These are phyloP conservation scores for Penicillium verrucosum DNA, from an alignment of 2,329 filamentous ascomycete genomes.

Conservation along the genomic window DNA sequence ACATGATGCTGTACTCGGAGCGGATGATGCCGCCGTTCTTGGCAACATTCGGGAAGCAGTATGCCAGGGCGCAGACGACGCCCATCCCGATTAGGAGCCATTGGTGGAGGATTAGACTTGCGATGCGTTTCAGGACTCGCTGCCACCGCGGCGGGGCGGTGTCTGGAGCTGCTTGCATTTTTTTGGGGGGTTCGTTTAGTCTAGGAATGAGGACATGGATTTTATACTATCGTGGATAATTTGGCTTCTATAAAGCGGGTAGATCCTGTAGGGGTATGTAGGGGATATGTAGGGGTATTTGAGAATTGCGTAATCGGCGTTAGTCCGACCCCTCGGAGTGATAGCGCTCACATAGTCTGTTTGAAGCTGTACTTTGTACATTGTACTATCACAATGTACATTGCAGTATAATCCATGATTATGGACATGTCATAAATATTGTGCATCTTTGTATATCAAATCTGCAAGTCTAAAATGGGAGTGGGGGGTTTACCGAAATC, in stretches of 20 bases:
- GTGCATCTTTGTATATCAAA: neutral
- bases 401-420: neutral
- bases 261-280: neutral
- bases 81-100: slow-evolving; percentile 65
- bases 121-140: slow-evolving; percentile 17
- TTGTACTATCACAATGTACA: neutral
- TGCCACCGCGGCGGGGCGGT: slow-evolving; percentile 3
- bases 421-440: neutral
- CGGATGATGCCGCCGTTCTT: slow-evolving; percentile 46
- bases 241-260: neutral
- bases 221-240: neutral
- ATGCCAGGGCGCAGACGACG: slow-evolving; percentile 52
- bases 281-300: neutral
- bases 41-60: slow-evolving; percentile 51
- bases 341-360: slow-evolving; percentile 2
- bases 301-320: slow-evolving; percentile 16
- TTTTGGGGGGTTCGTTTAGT: too few species aligned
- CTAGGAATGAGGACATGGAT: neutral
- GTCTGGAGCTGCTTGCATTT: neutral
- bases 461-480: neutral
- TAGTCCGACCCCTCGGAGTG: slow-evolving; percentile 15
- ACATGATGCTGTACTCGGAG: slow-evolving; percentile 53
- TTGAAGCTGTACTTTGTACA: neutral
- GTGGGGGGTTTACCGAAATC: slow-evolving; percentile 11
- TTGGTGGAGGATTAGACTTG: slow-evolving; percentile 49